Conservation (phyloP, 2,329 filamentous ascomycete species). For the Fusarium phyllophilum region DNA sequence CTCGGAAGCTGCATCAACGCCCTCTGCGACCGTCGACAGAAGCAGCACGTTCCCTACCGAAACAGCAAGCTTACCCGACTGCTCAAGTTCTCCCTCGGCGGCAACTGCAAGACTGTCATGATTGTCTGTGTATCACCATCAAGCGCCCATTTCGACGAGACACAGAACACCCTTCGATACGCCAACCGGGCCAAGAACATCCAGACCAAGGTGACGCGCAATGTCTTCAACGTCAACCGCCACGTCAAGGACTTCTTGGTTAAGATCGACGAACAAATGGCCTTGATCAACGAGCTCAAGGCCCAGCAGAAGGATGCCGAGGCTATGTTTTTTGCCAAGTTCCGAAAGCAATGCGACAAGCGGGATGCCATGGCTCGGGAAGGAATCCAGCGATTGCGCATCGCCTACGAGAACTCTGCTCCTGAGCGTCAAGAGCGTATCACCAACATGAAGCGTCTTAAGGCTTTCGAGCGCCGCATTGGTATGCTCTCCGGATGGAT, state of each 20-base stretch:
- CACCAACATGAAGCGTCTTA: constrained; percentile 81
- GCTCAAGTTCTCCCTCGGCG: constrained; percentile 95
- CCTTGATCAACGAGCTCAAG: constrained; percentile 94
- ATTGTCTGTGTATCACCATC: constrained; percentile 98
- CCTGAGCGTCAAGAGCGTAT: constrained; percentile 82
- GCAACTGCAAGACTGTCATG: constrained; percentile 99
- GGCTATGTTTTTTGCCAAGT: constrained; percentile 82
- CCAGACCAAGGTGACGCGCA: constrained; percentile 98
- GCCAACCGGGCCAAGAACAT: constrained; percentile 99
- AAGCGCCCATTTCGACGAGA: constrained; percentile 97
- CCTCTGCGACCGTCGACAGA: constrained; percentile 90
- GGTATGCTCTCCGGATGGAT: constrained; percentile 91
- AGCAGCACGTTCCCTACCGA: constrained; percentile 94
- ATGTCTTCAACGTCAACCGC: constrained; percentile 98
- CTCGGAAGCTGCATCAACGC: constrained; percentile 98
- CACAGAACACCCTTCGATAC: constrained; percentile 96
- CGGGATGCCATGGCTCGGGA: constrained; percentile 79
- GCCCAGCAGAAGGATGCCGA: constrained; percentile 93
- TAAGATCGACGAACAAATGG: constrained; percentile 99
- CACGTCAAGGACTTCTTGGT: constrained; percentile 99
- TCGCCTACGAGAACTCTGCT: constrained; percentile 83
- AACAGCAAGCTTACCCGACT: constrained; percentile 97
- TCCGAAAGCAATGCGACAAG: constrained; percentile 90
- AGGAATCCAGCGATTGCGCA: constrained; percentile 80
- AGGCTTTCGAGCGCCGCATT: constrained; percentile 86